Evolutionary conservation across 768 basidiomycete genomes (phyloP).

Genomic region (Rhodosporidiobolus sp.): DNA sequence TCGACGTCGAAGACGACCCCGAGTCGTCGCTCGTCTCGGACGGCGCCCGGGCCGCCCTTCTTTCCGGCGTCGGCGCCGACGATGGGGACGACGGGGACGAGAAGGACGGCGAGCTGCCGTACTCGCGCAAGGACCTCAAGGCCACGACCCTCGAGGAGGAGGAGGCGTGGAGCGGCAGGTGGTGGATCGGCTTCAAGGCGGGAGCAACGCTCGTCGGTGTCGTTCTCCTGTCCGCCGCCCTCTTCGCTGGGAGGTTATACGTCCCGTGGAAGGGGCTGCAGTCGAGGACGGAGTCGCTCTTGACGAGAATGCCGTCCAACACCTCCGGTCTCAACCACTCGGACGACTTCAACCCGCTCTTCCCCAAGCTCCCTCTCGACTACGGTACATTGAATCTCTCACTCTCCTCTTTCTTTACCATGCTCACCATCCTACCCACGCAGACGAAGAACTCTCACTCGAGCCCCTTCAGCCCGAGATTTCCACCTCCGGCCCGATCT

Average conservation of each 20-base stretch:
- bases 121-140: not conserved
- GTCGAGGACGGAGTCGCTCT: not conserved
- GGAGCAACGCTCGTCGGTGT: not conserved
- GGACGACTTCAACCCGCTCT: not conserved
- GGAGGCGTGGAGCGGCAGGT: not conserved
- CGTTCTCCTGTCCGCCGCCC: not conserved
- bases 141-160: not conserved
- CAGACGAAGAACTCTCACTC: conserved; percentile 19
- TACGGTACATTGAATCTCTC: not conserved
- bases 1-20: no score
- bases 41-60: not conserved
- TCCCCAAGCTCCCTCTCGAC: not conserved
- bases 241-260: not conserved
- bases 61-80: no score
- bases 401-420: not conserved
- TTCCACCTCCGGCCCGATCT: not conserved
- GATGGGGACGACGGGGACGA: not conserved
- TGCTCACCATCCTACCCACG: not conserved
- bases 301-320: not conserved
- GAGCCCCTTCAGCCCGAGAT: not conserved
- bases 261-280: not conserved
- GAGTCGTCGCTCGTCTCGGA: not conserved
- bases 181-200: not conserved
- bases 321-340: not conserved
- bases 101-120: not conserved